A percentile compares a stretch with the other conserved stretches of the same genome.
These are phyloP conservation scores for Ceriops zippeliana DNA, from an alignment of 345 rosid genomes.

Conservation along the genomic window DNA sequence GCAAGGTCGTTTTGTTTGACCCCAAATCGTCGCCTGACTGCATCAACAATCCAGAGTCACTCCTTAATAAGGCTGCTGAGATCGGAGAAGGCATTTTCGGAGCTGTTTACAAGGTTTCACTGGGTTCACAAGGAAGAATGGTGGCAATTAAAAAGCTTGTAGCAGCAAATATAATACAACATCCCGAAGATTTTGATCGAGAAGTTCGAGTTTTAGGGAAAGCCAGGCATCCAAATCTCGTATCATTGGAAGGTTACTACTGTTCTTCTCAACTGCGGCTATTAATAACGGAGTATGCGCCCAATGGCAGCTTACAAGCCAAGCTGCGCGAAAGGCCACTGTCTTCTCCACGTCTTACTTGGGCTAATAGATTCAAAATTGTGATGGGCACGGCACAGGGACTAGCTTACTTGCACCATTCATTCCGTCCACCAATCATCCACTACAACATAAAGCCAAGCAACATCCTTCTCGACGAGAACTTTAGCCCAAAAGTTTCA, in stretches of 20 bases:
- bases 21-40: slow-evolving; percentile 48
- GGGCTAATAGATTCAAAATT: slow-evolving; percentile 67
- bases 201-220: slow-evolving; percentile 68
- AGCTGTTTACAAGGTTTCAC: slow-evolving; percentile 68
- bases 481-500: slow-evolving; percentile 57
- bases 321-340: slow-evolving; percentile 60
- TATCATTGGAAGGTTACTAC: slow-evolving; percentile 61
- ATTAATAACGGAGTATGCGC: slow-evolving; percentile 62
- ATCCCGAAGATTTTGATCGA: slow-evolving; percentile 70
- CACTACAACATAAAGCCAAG: slow-evolving; percentile 81
- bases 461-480: slow-evolving; percentile 74
- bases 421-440: slow-evolving; percentile 67
- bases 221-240: slow-evolving; percentile 67
- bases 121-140: slow-evolving; percentile 50
- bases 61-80: slow-evolving; percentile 65
- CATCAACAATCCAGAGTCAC: slow-evolving; percentile 49
- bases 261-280: slow-evolving; percentile 77
- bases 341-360: slow-evolving; percentile 51
- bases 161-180: slow-evolving; percentile 48
- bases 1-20: slow-evolving; percentile 66
- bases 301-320: slow-evolving; percentile 70
- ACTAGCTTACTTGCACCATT: slow-evolving; percentile 74
- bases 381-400: slow-evolving; percentile 80
- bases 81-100: slow-evolving; percentile 89
- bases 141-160: slow-evolving; percentile 69